Percentiles rank a stretch among this genome's conserved stretches.
These are phyloP conservation scores for Arctium lappa DNA, from an alignment of 129 eudicot genomes.

Conservation along the genomic window DNA sequence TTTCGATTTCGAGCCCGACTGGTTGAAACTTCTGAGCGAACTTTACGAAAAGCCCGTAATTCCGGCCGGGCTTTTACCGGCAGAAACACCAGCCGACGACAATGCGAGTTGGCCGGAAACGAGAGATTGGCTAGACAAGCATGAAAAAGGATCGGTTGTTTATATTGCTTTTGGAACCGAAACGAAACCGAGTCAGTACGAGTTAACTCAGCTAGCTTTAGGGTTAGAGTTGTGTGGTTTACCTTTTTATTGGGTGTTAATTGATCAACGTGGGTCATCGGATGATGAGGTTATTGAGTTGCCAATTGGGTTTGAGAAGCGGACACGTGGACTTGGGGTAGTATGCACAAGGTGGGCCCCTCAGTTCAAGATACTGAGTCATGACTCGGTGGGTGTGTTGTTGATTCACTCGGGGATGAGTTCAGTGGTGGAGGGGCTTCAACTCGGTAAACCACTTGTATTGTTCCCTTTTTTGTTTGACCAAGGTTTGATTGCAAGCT, in stretches of 20 bases:
- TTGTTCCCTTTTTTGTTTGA: not conserved
- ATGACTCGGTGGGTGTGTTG: constrained; percentile 5
- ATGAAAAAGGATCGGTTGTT: constrained; percentile 7
- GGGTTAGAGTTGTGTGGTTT: constrained; percentile 18
- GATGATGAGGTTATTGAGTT: not conserved
- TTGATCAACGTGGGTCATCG: not conserved
- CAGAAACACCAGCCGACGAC: not conserved
- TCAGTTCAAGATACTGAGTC: constrained; percentile 7
- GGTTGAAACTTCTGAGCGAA: constrained; percentile 8
- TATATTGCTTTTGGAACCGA: constrained; percentile 25
- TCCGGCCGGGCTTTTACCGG: constrained; percentile 23
- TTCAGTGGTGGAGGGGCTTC: not conserved
- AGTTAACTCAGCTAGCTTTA: constrained; percentile 17
- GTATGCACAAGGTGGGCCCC: constrained; percentile 3
- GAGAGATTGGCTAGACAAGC: constrained; percentile 16
- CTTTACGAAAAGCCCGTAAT: constrained; percentile 19
- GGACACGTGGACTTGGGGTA: not conserved
- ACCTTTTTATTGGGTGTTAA: constrained; percentile 22
- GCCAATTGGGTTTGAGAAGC: constrained; percentile 10
- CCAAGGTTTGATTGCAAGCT: not conserved
- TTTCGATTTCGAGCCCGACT: constrained; percentile 16
- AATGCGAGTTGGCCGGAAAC: constrained; percentile 3
- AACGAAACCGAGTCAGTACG: constrained; percentile 8
- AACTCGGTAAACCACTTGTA: not conserved
- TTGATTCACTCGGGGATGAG: not conserved